Conservation (phyloP, 768 basidiomycete genomes). For the Tylopilus rubrobrunneus region DNA sequence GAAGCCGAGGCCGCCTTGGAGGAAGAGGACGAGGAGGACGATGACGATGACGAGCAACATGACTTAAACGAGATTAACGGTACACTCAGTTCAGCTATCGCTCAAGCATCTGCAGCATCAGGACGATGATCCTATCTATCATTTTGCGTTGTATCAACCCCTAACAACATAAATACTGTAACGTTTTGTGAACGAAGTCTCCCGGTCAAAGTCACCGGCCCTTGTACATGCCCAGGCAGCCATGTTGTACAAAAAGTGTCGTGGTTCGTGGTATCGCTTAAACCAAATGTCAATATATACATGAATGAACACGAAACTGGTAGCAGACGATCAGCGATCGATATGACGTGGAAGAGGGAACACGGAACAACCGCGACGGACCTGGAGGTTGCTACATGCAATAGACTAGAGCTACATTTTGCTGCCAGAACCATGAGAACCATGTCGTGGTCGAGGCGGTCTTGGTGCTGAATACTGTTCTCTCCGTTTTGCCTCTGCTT, state of each 20-base stretch:
- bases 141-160: constrained; percentile 19
- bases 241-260: constrained; percentile 24
- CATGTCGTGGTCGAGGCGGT: constrained; percentile 31
- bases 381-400: constrained; percentile 14
- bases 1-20: constrained; percentile 76
- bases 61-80: constrained; percentile 16
- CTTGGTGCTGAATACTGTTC: constrained; percentile 42
- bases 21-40: constrained; percentile 59
- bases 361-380: constrained; percentile 5
- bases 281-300: constrained; percentile 26
- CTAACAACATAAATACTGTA: constrained; percentile 25
- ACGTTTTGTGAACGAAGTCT: constrained; percentile 7
- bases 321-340: constrained; percentile 1
- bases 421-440: constrained; percentile 33
- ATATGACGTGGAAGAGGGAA: neutral
- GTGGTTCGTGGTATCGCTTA: constrained; percentile 18
- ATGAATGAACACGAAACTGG: constrained; percentile 30
- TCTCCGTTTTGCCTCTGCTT: constrained; percentile 46
- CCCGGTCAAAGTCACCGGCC: constrained; percentile 8
- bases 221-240: constrained; percentile 8
- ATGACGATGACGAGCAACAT: constrained; percentile 39
- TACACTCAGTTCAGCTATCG: constrained; percentile 12
- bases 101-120: constrained; percentile 1
- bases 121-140: constrained; percentile 22
- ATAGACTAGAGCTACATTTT: constrained; percentile 46